phyloP scores from a whole-genome alignment of 495 filamentous ascomycete genomes.

The Xanthoparmelia taractica region DNA sequence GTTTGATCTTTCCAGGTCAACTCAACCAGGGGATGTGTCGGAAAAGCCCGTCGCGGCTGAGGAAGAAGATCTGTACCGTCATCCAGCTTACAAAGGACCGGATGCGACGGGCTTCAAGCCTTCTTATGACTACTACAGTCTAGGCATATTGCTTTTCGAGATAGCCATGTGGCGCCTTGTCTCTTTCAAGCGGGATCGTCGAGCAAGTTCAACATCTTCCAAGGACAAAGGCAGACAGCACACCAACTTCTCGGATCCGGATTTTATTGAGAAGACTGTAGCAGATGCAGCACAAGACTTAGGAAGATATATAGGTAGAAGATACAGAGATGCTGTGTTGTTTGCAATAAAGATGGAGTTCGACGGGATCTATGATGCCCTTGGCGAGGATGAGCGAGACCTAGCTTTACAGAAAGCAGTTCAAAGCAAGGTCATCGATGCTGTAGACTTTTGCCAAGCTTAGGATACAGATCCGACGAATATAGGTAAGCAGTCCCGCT shows the following conservation, averaged over 20 bases:
- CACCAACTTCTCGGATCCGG: background rate
- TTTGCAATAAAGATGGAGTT: too few relatives aligned
- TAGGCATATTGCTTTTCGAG: conserved; percentile 31
- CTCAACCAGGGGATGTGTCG: conserved; percentile 21
- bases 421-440: too few relatives aligned
- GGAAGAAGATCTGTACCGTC: conserved; percentile 32
- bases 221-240: too few relatives aligned
- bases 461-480: too few relatives aligned
- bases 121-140: conserved; percentile 30
- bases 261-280: background rate
- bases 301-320: background rate
- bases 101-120: conserved; percentile 20
- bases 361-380: too few relatives aligned
- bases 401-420: too few relatives aligned
- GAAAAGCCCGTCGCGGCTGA: conserved; percentile 23
- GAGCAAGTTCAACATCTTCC: background rate
- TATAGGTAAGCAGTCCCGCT: too few relatives aligned
- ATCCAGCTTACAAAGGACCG: conserved; percentile 26
- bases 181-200: background rate
- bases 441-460: too few relatives aligned
- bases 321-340: conserved; percentile 1
- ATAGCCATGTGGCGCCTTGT: conserved; percentile 26
- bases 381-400: too few relatives aligned
- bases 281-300: background rate
- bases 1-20: conserved; percentile 29